Evolutionary conservation across 257 asterid genomes (phyloP).

Genomic region (Echium plantagineum): DNA sequence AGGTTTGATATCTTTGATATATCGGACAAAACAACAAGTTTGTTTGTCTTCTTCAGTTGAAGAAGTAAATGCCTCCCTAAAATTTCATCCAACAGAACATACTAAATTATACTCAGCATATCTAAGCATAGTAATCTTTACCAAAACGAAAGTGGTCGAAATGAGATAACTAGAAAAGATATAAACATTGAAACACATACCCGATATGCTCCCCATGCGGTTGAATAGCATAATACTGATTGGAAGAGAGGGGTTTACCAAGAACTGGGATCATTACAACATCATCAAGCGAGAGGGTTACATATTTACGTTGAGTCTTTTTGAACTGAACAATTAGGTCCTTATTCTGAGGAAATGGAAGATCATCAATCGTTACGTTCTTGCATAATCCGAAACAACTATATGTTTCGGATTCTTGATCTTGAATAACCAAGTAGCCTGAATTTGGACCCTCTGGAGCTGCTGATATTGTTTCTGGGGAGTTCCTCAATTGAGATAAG

Average conservation of each 20-base stretch:
- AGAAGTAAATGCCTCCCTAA: slow-evolving; percentile 49
- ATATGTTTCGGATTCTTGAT: slow-evolving; percentile 43
- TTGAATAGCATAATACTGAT: slow-evolving; percentile 43
- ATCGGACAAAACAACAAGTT: slow-evolving; percentile 37
- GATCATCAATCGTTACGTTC: slow-evolving; percentile 18
- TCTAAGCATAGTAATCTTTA: no score
- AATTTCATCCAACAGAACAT: not conserved
- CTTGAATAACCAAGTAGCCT: slow-evolving; percentile 52
- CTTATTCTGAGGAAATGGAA: slow-evolving; percentile 65
- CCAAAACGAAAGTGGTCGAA: not conserved
- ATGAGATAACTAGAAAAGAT: not conserved
- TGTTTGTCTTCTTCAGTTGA: slow-evolving; percentile 45
- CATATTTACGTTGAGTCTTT: not conserved
- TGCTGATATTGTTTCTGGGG: slow-evolving; percentile 19
- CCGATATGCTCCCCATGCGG: slow-evolving; percentile 44
- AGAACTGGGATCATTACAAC: slow-evolving; percentile 42
- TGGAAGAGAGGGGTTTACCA: slow-evolving; percentile 40
- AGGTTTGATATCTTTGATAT: slow-evolving; percentile 31
- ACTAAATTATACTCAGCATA: no score
- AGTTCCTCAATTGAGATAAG: slow-evolving; percentile 31
- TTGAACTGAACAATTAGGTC: slow-evolving; percentile 19
- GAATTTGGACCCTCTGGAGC: slow-evolving; percentile 52
- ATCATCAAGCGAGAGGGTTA: not conserved
- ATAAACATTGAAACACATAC: slow-evolving; percentile 27
- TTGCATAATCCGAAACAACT: slow-evolving; percentile 42